Evolutionary conservation across 805 yeast genomes (phyloP), one percentile per base, ranked within the genome.

Genomic region (Candida palmyrensis): DNA sequence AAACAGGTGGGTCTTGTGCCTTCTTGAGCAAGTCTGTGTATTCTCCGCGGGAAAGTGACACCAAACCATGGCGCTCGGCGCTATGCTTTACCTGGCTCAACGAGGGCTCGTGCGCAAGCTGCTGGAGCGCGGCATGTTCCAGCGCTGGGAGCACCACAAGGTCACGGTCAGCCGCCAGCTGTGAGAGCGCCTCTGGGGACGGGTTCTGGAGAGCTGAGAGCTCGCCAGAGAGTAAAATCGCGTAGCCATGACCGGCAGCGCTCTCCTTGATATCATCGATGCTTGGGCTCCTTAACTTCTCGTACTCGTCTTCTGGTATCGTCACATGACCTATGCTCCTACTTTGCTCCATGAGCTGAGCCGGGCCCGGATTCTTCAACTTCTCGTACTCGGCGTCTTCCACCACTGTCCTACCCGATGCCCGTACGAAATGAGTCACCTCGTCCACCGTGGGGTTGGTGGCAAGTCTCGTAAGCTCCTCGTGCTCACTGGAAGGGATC

Each of bases 21-120:
- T 35, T 22, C 20, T 47, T 46, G 16, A 48, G 55, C 25, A 66
- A 46, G 14, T 47, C 44, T 15, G 67, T 50, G 30, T 58, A 62
- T 36, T 65, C 71, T 1, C 36, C 26, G 35, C 53, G 49, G 1
- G 53, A 32, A 28, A 65, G 44, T 2, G 68, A 57, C 6, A 59
- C 51, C 32, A 59, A 52, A 10, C 51, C 49, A 27, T 49, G 53
- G n/a, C 36, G 51, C 30, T 60, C 67, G 1, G 68, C 68, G 9
- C 53, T 55, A 10, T 43, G 37, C 30, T 62, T 57, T 5, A 65
- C 53, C 23, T 57, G 64, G 14, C 51, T 53, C 20, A 61, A 19
- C 0, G 53, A 25, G 14, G 71, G 71, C 7, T 54, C 55, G 35
- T 53, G 39, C 1, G 66, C 68, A 9, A 48, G 40, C 20, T 44